phyloP scores from a whole-genome alignment of 169 alveolate species.

The Toxoplasma gondii region DNA sequence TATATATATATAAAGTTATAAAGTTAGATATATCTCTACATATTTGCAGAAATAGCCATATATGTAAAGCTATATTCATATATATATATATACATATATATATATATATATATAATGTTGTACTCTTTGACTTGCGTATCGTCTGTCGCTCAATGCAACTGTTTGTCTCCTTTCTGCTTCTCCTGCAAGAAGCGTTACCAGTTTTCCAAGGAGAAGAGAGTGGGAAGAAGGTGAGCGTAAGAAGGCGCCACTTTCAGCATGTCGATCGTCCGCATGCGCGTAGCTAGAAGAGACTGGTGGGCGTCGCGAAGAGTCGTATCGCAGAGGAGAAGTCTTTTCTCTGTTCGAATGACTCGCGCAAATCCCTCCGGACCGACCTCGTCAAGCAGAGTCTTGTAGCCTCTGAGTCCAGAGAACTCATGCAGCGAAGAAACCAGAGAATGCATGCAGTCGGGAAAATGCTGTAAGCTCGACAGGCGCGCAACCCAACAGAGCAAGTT shows the following conservation, averaged over 20 bases:
- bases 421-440: too few species aligned
- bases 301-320: constrained; percentile 49
- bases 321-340: neutral
- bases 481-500: too few species aligned
- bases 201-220: constrained; percentile 41
- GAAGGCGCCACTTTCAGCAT: constrained; percentile 45
- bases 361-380: constrained; percentile 40
- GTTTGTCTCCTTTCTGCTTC: too few species aligned
- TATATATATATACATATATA: too few species aligned
- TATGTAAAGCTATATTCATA: neutral
- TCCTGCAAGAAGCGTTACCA: neutral
- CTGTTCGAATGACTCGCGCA: constrained; percentile 3
- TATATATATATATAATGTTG: too few species aligned
- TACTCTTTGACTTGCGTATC: too few species aligned
- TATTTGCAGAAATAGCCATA: too few species aligned
- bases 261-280: constrained; percentile 45
- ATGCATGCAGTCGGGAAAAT: too few species aligned
- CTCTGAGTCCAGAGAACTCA: neutral
- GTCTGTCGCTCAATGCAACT: too few species aligned
- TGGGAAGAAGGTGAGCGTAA: neutral
- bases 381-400: constrained; percentile 23
- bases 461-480: too few species aligned
- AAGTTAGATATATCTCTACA: too few species aligned
- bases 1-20: neutral
- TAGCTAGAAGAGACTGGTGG: constrained; percentile 53